Base-by-base conservation (phyloP, 2,329 filamentous ascomycete species). In the Fusarium falciforme region DNA sequence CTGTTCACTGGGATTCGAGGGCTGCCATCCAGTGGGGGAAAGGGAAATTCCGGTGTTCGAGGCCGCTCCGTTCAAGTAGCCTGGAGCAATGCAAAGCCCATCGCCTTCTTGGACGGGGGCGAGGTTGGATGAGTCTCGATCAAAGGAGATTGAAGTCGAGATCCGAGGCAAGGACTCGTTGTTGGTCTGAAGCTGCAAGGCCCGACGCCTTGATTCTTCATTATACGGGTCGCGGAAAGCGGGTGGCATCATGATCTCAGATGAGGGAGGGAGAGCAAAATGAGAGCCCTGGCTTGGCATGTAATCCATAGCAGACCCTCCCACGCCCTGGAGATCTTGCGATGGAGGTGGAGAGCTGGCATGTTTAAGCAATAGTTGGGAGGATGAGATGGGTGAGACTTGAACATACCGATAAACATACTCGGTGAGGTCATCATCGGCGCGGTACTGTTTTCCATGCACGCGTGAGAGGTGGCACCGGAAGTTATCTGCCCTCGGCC, bases 401-500 rank as follows among this genome's bases (percentile, higher is more conserved):
- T 22, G 16, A 20, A 69, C 72, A 61, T 71, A 77, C 71, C 61
- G 73, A 59, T 78, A 64, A 12, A 80, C 59, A 60, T 81, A 88
- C 14, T 74, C 44, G 22, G 80, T 78, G 6, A 89, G 70, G 35
- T 85, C 82, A 20, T 83, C 81, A 3, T 85, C 85, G 4, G 79
- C 68, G 5, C 68, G 66, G 11, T 86, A 79, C 1, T 79, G 31
- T 4, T 81, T 80, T 0, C 73, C 70, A 80, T 98, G 95, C 77
- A 94, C 90, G 12, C 92, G 89, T 59, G 84, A 86, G 54, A 97
- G 87, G 79, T 98, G 95, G 38, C 92, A 90, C 70, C 92, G 92
- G 81, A 98, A 98, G 78, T 98, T 98, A 81, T 98, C 95, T 60
- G 92, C 86, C 25, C 95, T 89, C 1, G 93, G 92, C 94, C 94